Evolutionary conservation across 768 basidiomycete species (phyloP).

Genomic region (Macrocybe gigantea): DNA sequence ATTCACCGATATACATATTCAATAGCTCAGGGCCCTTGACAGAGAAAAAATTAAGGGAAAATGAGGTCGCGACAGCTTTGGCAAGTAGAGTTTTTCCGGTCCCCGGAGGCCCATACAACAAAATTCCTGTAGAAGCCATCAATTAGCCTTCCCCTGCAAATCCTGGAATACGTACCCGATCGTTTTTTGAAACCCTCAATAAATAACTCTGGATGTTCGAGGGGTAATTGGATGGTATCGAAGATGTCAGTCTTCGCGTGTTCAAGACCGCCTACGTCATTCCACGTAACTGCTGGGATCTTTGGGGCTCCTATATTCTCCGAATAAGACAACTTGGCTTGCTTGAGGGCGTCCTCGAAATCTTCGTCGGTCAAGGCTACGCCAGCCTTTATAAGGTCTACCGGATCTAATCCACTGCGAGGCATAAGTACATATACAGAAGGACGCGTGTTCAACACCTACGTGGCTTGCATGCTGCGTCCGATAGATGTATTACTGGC

Average conservation of each 20-base stretch:
- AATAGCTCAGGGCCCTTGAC: conserved; percentile 93
- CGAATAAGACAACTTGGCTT: conserved; percentile 73
- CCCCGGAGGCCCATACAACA: conserved; percentile 92
- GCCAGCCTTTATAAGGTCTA: conserved; percentile 28
- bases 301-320: conserved; percentile 96
- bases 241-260: conserved; percentile 88
- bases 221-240: conserved; percentile 90
- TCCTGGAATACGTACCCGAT: conserved; percentile 55
- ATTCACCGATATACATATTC: conserved; percentile 99
- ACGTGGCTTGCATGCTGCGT: conserved; percentile 34
- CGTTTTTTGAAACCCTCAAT: conserved; percentile 90
- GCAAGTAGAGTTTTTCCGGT: conserved; percentile 95
- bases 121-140: conserved; percentile 50
- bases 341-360: conserved; percentile 65
- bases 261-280: conserved; percentile 91
- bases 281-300: conserved; percentile 94
- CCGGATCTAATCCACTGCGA: conserved; percentile 15
- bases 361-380: conserved; percentile 51
- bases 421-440: conserved; percentile 1
- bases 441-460: conserved; percentile 10
- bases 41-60: conserved; percentile 94
- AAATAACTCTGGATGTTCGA: conserved; percentile 89
- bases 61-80: conserved; percentile 94
- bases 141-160: not conserved
- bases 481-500: conserved; percentile 51